Conservation (phyloP, 1,284 basidiomycete genomes). For the Cryptococcus deneoformans region DNA sequence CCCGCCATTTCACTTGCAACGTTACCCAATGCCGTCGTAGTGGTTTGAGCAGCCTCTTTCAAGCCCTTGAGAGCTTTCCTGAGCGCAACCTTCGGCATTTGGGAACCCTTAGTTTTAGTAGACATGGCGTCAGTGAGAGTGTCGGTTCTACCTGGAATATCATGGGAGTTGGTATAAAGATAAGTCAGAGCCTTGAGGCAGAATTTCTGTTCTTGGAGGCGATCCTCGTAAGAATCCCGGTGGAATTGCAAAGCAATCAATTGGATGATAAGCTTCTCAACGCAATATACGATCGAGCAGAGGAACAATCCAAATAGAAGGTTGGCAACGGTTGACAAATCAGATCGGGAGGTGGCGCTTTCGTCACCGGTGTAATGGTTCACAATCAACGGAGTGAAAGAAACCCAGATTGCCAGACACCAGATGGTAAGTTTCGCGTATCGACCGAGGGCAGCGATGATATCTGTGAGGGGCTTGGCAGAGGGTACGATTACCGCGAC, state of each 20-base stretch:
- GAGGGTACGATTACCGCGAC: conserved; percentile 69
- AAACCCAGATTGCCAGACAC: conserved; percentile 64
- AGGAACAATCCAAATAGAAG: conserved; percentile 73
- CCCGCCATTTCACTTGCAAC: conserved; percentile 53
- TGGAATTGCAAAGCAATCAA: conserved; percentile 77
- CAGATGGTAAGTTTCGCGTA: conserved; percentile 65
- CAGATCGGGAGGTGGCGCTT: conserved; percentile 28
- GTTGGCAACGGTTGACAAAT: conserved; percentile 54
- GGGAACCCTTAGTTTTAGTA: conserved; percentile 48
- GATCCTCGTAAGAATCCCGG: conserved; percentile 81
- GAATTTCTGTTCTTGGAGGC: conserved; percentile 63
- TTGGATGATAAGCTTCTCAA: conserved; percentile 84
- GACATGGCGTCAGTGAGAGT: conserved; percentile 55
- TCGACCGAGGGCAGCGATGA: conserved; percentile 62
- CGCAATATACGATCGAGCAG: conserved; percentile 67
- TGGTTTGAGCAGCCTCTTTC: conserved; percentile 68
- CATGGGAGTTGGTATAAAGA: conserved; percentile 73
- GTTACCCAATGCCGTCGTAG: conserved; percentile 76
- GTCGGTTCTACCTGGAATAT: conserved; percentile 68
- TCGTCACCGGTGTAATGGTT: conserved; percentile 30
- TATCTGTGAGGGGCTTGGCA: conserved; percentile 73
- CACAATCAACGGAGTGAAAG: conserved; percentile 65
- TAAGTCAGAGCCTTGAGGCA: conserved; percentile 58
- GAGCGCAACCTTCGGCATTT: conserved; percentile 63
- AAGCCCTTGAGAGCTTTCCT: conserved; percentile 72